Percentiles rank a stretch among this genome's conserved stretches.
phyloP scores from a whole-genome alignment of 768 basidiomycete species.

The Suillus bovinus region DNA sequence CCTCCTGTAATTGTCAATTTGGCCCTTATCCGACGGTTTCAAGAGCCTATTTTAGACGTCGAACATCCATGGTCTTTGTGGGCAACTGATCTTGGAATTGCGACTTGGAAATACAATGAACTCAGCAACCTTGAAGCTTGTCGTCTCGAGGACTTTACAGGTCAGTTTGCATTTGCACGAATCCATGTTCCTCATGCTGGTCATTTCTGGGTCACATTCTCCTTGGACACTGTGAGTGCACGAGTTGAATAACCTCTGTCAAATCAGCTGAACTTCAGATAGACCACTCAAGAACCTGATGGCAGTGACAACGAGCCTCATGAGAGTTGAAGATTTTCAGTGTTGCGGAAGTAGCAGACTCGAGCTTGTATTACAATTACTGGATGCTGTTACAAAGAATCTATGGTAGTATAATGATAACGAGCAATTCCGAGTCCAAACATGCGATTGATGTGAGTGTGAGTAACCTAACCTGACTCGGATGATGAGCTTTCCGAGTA shows the following conservation, averaged over 20 bases:
- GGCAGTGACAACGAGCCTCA: neutral
- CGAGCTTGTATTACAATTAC: no score
- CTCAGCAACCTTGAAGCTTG: neutral
- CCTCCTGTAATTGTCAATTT: neutral
- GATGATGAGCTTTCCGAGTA: neutral
- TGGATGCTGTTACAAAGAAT: no score
- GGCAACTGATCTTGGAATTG: neutral
- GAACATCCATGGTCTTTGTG: neutral
- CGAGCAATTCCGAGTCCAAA: no score
- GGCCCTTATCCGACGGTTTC: neutral
- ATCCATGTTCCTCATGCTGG: neutral
- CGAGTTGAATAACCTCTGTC: neutral
- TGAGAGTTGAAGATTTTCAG: no score
- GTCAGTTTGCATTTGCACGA: neutral
- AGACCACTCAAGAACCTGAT: slow-evolving; percentile 1
- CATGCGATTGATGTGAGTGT: no score
- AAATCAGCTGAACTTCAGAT: neutral
- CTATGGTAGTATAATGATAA: no score
- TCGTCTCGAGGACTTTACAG: neutral
- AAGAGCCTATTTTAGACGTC: neutral
- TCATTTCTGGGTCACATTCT: slow-evolving; percentile 1
- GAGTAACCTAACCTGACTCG: neutral
- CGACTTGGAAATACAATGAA: neutral
- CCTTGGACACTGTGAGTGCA: slow-evolving; percentile 1
- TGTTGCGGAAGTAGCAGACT: no score